These are phyloP conservation scores for Anthostomella pinea DNA, from an alignment of 2,329 filamentous ascomycete species.

Conservation along the genomic window DNA sequence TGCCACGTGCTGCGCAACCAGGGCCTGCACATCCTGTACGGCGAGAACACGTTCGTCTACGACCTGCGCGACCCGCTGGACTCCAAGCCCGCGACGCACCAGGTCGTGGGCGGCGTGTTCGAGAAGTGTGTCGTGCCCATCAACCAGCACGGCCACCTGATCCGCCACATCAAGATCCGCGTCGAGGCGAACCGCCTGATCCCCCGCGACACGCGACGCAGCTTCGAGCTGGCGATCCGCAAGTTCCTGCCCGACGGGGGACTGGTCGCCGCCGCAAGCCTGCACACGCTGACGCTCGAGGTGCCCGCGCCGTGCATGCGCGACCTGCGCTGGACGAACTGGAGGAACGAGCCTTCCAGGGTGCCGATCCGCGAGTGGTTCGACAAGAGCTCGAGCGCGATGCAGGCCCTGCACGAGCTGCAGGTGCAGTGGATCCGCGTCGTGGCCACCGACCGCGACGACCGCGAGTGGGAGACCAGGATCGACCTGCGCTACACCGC, in stretches of 20 bases:
- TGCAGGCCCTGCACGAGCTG: constrained; percentile 31
- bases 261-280: constrained; percentile 20
- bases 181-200: constrained; percentile 41
- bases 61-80: constrained; percentile 38
- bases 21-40: constrained; percentile 42
- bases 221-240: constrained; percentile 36
- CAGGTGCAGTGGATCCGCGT: constrained; percentile 37
- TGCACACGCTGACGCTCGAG: constrained; percentile 43
- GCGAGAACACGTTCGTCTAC: constrained; percentile 47
- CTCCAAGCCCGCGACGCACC: constrained; percentile 7
- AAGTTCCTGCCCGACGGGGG: constrained; percentile 31
- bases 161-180: constrained; percentile 42
- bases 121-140: constrained; percentile 29
- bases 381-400: constrained; percentile 23
- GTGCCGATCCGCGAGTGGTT: constrained; percentile 40
- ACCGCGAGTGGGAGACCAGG: constrained; percentile 12
- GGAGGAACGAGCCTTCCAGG: constrained; percentile 7
- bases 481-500: constrained; percentile 22
- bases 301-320: constrained; percentile 31
- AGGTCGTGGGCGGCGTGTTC: constrained; percentile 28
- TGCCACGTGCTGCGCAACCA: constrained; percentile 36
- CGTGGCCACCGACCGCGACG: constrained; percentile 28
- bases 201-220: constrained; percentile 16
- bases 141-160: constrained; percentile 35
- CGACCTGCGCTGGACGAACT: constrained; percentile 7